Evolutionary conservation across 805 yeast species (phyloP).

Genomic region (Blastobotrys muscicola): DNA sequence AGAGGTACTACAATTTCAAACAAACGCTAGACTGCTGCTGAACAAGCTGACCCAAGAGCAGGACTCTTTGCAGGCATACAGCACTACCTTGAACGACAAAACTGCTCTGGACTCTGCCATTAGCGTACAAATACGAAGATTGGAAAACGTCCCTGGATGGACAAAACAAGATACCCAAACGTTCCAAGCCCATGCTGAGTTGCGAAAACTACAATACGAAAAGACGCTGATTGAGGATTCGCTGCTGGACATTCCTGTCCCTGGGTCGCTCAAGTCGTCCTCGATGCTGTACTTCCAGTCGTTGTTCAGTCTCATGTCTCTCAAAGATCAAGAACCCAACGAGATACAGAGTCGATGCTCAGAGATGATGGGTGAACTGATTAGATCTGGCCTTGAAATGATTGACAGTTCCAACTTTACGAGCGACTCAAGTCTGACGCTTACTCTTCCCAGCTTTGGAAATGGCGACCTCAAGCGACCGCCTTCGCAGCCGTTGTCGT

Average conservation of each 20-base stretch:
- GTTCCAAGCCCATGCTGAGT: slow-evolving; percentile 11
- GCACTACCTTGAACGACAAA: slow-evolving; percentile 5
- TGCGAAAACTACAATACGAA: slow-evolving; percentile 5
- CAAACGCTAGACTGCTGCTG: neutral
- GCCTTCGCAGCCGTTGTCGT: neutral
- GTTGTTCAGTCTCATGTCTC: neutral
- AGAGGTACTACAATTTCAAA: neutral
- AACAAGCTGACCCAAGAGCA: slow-evolving; percentile 7
- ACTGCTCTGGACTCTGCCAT: slow-evolving; percentile 6
- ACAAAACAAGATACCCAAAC: slow-evolving; percentile 7
- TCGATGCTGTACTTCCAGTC: slow-evolving; percentile 2
- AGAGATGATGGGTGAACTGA: slow-evolving; percentile 2
- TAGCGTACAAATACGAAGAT: slow-evolving; percentile 6
- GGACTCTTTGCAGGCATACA: slow-evolving; percentile 4
- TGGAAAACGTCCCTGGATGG: slow-evolving; percentile 15
- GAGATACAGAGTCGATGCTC: neutral
- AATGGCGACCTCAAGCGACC: too few species aligned
- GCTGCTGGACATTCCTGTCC: neutral
- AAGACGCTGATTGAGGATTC: slow-evolving; percentile 3
- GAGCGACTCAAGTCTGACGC: neutral
- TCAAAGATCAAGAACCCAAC: neutral
- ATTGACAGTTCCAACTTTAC: neutral
- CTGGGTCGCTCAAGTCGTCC: slow-evolving; percentile 4
- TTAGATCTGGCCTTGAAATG: neutral
- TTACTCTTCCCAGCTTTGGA: neutral